These are phyloP conservation scores for Colletotrichum lini DNA, from an alignment of 2,329 filamentous ascomycete species.

Conservation along the genomic window DNA sequence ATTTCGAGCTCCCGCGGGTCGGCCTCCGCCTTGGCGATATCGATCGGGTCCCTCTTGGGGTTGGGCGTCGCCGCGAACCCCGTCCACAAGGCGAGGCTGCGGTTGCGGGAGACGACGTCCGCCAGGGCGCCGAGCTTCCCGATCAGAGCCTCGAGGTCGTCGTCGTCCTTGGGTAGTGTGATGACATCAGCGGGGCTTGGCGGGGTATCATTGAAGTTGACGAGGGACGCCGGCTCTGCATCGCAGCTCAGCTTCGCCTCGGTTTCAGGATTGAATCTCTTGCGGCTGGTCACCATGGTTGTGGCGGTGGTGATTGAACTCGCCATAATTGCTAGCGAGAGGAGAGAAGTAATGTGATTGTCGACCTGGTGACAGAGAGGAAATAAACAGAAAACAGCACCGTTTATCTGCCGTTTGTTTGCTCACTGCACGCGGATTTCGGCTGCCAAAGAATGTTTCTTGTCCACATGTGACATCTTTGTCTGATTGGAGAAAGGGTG, in stretches of 20 bases:
- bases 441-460: neutral
- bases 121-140: neutral
- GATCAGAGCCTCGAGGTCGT: neutral
- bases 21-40: constrained; percentile 11
- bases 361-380: neutral
- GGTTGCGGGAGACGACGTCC: neutral
- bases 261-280: neutral
- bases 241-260: neutral
- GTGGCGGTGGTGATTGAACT: neutral
- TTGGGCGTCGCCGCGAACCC: constrained; percentile 8
- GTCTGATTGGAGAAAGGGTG: neutral
- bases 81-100: constrained; percentile 21
- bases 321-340: neutral
- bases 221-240: neutral
- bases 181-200: neutral
- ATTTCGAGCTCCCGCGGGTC: neutral
- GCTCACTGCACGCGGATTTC: neutral
- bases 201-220: constrained; percentile 13
- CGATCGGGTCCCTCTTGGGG: constrained; percentile 5
- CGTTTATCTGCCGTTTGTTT: no score
- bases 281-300: neutral
- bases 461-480: neutral
- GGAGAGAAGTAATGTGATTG: neutral
- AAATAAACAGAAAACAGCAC: no score
- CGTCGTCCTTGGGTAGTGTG: neutral